Evolutionary conservation across 306 rosid genomes (phyloP).

Genomic region (Dalbergia oliveri): DNA sequence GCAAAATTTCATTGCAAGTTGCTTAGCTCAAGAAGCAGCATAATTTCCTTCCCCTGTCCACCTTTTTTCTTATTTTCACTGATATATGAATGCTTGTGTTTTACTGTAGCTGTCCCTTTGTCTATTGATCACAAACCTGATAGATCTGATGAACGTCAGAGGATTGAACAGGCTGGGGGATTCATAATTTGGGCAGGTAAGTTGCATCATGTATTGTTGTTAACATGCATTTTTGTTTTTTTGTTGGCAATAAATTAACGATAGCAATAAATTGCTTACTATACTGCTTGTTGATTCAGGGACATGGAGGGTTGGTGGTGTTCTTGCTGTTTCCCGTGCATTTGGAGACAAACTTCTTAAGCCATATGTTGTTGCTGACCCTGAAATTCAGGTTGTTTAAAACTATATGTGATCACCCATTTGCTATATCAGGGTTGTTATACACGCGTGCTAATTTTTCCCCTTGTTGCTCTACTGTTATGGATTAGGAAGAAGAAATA

Average conservation of each 20-base stretch:
- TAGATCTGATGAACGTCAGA: conserved; percentile 83
- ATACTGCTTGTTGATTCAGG: conserved; percentile 58
- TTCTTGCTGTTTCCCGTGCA: conserved; percentile 94
- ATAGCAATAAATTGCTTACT: conserved; percentile 21
- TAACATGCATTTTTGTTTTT: not conserved
- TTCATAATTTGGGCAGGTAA: conserved; percentile 91
- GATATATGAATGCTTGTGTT: conserved; percentile 23
- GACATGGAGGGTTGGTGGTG: conserved; percentile 97
- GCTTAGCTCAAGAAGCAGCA: conserved; percentile 5
- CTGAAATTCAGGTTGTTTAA: conserved; percentile 79
- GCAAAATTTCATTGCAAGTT: not conserved
- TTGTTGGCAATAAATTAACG: conserved; percentile 15
- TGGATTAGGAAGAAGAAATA: conserved; percentile 80
- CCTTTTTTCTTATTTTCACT: conserved; percentile 32
- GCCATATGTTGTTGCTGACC: conserved; percentile 91
- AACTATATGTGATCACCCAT: conserved; percentile 30
- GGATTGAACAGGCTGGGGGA: conserved; percentile 94
- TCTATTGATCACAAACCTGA: conserved; percentile 92
- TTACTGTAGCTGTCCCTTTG: conserved; percentile 74
- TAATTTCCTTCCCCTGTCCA: not conserved
- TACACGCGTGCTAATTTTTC: conserved; percentile 35
- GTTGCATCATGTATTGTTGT: conserved; percentile 22
- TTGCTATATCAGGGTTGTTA: conserved; percentile 26
- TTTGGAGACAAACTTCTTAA: conserved; percentile 89
- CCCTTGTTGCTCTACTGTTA: conserved; percentile 27